A percentile compares a stretch with the other conserved stretches of the same genome.
Evolutionary conservation across 345 rosid genomes (phyloP).

Genomic region (Salix koriyanagi): DNA sequence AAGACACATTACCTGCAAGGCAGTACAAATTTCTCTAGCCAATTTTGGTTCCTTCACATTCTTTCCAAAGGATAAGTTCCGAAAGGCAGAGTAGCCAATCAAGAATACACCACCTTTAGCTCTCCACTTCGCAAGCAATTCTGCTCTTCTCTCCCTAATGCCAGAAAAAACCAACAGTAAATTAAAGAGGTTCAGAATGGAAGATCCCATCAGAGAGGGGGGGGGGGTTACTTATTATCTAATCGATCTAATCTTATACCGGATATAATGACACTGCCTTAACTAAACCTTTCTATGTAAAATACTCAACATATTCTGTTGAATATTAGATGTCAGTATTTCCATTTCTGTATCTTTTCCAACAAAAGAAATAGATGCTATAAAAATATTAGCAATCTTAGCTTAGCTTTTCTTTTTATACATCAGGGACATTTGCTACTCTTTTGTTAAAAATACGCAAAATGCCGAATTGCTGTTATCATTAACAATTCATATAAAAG

Average conservation of each 20-base stretch:
- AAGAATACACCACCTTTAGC: slow-evolving; percentile 87
- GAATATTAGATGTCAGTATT: not conserved
- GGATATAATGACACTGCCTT: not conserved
- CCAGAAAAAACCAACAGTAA: slow-evolving; percentile 11
- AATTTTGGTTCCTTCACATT: slow-evolving; percentile 63
- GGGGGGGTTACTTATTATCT: not conserved
- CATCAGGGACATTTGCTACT: not conserved
- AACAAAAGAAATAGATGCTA: not conserved
- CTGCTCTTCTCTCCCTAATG: slow-evolving; percentile 76
- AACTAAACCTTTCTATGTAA: not conserved
- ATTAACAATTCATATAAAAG: not conserved
- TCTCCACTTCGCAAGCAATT: slow-evolving; percentile 83
- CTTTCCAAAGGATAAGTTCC: slow-evolving; percentile 87
- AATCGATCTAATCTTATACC: not conserved
- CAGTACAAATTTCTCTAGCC: slow-evolving; percentile 67
- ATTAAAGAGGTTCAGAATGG: not conserved
- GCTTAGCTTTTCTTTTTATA: not conserved
- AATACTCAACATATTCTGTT: not conserved
- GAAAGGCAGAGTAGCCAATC: slow-evolving; percentile 85
- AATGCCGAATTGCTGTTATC: not conserved
- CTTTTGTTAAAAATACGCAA: not conserved
- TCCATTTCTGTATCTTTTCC: not conserved
- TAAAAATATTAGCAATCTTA: not conserved
- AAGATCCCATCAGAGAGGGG: not conserved
- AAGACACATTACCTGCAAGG: slow-evolving; percentile 63